phyloP scores from a whole-genome alignment of 257 asterid genomes.

The Fraxinus pennsylvanica region DNA sequence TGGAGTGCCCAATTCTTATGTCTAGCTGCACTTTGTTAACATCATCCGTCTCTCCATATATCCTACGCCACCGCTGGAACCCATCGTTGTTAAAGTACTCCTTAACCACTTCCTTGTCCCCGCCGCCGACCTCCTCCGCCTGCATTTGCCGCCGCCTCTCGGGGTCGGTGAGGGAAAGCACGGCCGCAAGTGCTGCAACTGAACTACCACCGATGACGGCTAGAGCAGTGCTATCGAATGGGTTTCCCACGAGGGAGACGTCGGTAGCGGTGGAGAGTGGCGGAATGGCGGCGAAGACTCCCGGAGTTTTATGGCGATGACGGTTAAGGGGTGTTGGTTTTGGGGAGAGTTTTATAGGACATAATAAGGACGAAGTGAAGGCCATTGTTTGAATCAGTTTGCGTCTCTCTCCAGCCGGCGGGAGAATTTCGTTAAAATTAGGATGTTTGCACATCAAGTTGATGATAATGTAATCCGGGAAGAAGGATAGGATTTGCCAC shows the following conservation, averaged over 20 bases:
- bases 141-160: conserved; percentile 79
- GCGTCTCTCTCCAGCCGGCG: conserved; percentile 27
- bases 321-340: conserved; percentile 25
- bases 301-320: conserved; percentile 37
- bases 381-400: conserved; percentile 42
- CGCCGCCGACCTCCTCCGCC: conserved; percentile 95
- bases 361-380: conserved; percentile 44
- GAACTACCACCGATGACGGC: conserved; percentile 76
- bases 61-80: conserved; percentile 89
- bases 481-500: conserved; percentile 52
- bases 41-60: conserved; percentile 80
- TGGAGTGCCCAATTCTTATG: conserved; percentile 79
- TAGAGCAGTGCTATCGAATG: conserved; percentile 61
- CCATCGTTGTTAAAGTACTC: conserved; percentile 94
- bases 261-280: conserved; percentile 60
- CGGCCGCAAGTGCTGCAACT: conserved; percentile 74
- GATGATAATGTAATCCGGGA: conserved; percentile 49
- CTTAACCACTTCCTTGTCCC: conserved; percentile 86
- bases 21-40: conserved; percentile 81
- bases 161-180: conserved; percentile 73
- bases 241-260: conserved; percentile 40
- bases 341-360: conserved; percentile 41
- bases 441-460: conserved; percentile 15
- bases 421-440: conserved; percentile 17
- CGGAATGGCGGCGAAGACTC: conserved; percentile 53